These are phyloP conservation scores for Sordariomycetes sp. DNA, from an alignment of 2,329 filamentous ascomycete genomes.

Conservation along the genomic window DNA sequence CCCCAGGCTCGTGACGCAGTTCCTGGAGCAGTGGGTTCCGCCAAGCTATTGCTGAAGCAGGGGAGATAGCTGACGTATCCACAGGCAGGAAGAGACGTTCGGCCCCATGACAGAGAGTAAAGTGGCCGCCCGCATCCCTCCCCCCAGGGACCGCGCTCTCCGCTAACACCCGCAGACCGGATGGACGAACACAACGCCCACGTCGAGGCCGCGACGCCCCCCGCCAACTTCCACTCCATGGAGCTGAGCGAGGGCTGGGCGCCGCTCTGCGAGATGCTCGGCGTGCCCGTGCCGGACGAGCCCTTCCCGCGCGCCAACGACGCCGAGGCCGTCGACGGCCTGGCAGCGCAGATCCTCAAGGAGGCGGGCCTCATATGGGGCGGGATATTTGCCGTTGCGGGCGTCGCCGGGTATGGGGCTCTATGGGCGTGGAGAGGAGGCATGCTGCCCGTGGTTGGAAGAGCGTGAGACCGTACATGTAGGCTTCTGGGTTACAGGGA, in stretches of 20 bases:
- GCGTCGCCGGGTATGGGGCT: background rate
- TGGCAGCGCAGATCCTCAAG: background rate
- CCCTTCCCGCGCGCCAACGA: slow-evolving; percentile 17
- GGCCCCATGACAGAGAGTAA: slow-evolving; percentile 3
- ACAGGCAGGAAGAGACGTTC: slow-evolving; percentile 4
- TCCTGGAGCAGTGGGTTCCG: slow-evolving; percentile 2
- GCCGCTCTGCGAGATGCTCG: slow-evolving; percentile 16
- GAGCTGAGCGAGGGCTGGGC: slow-evolving; percentile 15
- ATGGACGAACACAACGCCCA: slow-evolving; percentile 10
- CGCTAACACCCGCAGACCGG: slow-evolving; percentile 4
- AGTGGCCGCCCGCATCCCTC: slow-evolving; percentile 1
- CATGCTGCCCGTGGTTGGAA: background rate
- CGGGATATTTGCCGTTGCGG: background rate
- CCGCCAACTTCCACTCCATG: slow-evolving; percentile 10
- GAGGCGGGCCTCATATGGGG: background rate
- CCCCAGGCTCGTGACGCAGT: slow-evolving; percentile 5
- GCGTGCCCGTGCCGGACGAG: slow-evolving; percentile 13
- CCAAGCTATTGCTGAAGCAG: background rate
- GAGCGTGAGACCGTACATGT: too few species aligned
- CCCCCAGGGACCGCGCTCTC: background rate
- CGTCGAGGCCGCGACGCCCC: slow-evolving; percentile 8
- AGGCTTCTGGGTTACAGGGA: too few species aligned
- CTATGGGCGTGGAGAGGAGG: background rate
- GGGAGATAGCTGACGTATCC: background rate
- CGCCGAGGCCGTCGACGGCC: slow-evolving; percentile 7